Evolutionary conservation across 257 asterid genomes (phyloP), one percentile per base, ranked within the genome.

Genomic region (Avicennia marina): DNA sequence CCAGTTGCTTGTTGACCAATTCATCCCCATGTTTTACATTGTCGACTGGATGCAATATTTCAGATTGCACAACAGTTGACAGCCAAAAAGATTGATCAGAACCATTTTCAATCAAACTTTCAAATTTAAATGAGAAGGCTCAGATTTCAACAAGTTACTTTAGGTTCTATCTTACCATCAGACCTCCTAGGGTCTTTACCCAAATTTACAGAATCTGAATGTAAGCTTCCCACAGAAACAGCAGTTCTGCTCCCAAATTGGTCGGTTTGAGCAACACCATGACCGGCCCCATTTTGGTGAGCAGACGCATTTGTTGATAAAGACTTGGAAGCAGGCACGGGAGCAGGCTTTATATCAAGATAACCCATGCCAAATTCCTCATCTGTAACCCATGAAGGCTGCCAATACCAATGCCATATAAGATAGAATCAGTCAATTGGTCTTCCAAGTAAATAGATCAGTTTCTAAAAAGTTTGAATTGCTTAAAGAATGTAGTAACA

Each of bases 341-440:
- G 72, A 47, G 78, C 89, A 46, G 94, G 93, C 70, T 93, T 93
- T 65, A 89, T 51, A 54, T 89, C 97, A 17, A 93, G 81, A 77
- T 75, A 82, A 67, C 99, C 99, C 97, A 89, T 93, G 70, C 99
- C 96, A 76, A 93, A 93, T 72, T 89, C 99, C 67, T 93, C 99
- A 73, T 93, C 99, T 2, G 96, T 84, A 56, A 93, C 96, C 99
- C 99, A 93, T 33, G 95, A 86, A 43, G 97, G 73, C 99, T 93
- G 89, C 58, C 68, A 49, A 62, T 54, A 71, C 42, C 44, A 53
- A 57, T n/a, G n/a, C n/a, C n/a, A n/a, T n/a, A 57, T 19, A 40
- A n/a, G 46, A 48, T 26, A 29, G 40, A 33, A 36, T 36, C 13
- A 29, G 33, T 29, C 3, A 2, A 29, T 29, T 29, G 4, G 34